Evolutionary conservation across 1,139 yeast genomes (phyloP), one percentile per base, ranked within the genome.

Genomic region (Candida dubliniensis): DNA sequence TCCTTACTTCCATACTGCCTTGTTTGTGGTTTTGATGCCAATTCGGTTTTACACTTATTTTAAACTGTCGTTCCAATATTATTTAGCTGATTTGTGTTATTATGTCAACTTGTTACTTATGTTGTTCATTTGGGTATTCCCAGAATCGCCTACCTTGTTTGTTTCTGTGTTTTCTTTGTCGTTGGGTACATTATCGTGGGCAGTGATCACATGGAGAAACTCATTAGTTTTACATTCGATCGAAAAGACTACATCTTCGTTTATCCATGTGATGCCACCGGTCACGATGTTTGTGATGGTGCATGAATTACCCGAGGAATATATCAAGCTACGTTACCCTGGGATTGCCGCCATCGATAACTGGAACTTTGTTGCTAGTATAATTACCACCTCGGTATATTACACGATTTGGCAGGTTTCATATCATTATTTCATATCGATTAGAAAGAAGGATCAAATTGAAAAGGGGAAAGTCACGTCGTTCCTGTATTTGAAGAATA

Each of bases 191-290:
- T 67, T 93, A 43, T 80, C 96, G 8, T 91, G 89, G 78, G 98
- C 98, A 0, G 96, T 93, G 14, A 84, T 91, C 33, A 88, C 97
- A 0, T 93, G 99, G 99, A 76, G 96, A 56, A 93, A 93, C 61
- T 90, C 96, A 8, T 74, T 93, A 46, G 98, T 93, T 8, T 73
- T 93, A 40, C 99, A 93, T 59, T 85, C 95, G 13, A 79, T 93
- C 50, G 98, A 91, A 52, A 91, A 93, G 64, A 87, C 93, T n/a
- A 91, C 98, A 1, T 82, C 93, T 12, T 83, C 96, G 4, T 87
- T 89, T 56, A 91, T 93, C 51, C 99, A 93, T 59, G 76, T 93
- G 12, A 78, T 88, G 70, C 99, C 99, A 1, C 96, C 97, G 0
- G 79, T 84, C 27, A 85, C 91, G 2, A 77, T 90, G 78, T 91